Evolutionary conservation across 1,284 basidiomycete species (phyloP).

Genomic region (Ganoderma resinaceum): DNA sequence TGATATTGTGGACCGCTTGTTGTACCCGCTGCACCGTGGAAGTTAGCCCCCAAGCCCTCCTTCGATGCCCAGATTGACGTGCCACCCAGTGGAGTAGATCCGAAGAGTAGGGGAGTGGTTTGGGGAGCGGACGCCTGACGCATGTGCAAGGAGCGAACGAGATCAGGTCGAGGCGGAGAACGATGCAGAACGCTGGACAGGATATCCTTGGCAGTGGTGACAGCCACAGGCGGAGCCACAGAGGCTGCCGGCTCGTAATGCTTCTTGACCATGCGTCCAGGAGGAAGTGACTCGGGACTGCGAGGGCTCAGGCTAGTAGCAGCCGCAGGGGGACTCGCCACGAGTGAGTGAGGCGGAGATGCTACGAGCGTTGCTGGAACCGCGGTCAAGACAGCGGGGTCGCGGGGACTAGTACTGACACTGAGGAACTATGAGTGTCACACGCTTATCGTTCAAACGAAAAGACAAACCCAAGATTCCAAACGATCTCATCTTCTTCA

Average conservation of each 20-base stretch:
- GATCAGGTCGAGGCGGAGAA: conserved; percentile 26
- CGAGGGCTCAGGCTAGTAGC: conserved; percentile 18
- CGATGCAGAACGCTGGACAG: conserved; percentile 55
- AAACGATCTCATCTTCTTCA: conserved; percentile 70
- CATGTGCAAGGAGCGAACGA: conserved; percentile 32
- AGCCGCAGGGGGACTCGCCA: conserved; percentile 20
- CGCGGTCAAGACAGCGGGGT: conserved; percentile 22
- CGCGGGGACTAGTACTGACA: conserved; percentile 17
- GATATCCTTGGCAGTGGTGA: conserved; percentile 68
- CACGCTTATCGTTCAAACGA: not conserved
- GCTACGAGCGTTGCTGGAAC: conserved; percentile 16
- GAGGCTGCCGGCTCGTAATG: conserved; percentile 19
- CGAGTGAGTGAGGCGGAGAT: conserved; percentile 20
- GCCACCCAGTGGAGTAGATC: conserved; percentile 35
- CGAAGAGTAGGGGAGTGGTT: conserved; percentile 40
- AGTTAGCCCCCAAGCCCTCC: conserved; percentile 21
- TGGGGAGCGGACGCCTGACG: conserved; percentile 38
- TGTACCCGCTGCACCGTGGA: conserved; percentile 23
- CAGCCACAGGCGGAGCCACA: conserved; percentile 18
- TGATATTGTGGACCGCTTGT: conserved; percentile 14
- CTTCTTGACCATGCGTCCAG: conserved; percentile 12
- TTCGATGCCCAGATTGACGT: conserved; percentile 42
- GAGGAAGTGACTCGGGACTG: conserved; percentile 26
- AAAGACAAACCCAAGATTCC: conserved; percentile 59
- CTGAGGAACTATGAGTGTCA: conserved; percentile 9